Percentiles rank a stretch among this genome's conserved stretches.
phyloP scores from a whole-genome alignment of 495 filamentous ascomycete species.

The Physcia stellaris region DNA sequence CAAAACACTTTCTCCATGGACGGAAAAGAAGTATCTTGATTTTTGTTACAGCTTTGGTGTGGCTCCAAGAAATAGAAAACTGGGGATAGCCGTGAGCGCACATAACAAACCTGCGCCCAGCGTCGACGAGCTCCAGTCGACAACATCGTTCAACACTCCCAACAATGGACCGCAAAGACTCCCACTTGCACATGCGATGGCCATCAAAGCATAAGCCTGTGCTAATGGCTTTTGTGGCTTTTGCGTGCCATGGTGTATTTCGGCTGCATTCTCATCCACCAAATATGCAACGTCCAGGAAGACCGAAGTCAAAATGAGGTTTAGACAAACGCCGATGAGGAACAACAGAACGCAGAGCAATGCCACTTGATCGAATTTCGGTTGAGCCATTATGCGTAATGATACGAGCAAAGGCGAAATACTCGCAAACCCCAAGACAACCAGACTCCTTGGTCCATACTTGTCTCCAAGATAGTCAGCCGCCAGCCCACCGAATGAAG shows the following conservation, averaged over 20 bases:
- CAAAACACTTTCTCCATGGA: too few relatives aligned
- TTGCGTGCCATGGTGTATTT: slow-evolving; percentile 21
- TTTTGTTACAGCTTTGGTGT: too few relatives aligned
- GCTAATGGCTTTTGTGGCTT: slow-evolving; percentile 26
- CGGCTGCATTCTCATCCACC: slow-evolving; percentile 17
- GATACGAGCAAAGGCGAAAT: slow-evolving; percentile 38
- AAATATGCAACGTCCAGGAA: slow-evolving; percentile 46
- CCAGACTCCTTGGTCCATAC: slow-evolving; percentile 43
- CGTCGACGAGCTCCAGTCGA: too few relatives aligned
- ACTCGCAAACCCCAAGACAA: slow-evolving; percentile 40
- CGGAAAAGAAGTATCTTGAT: too few relatives aligned
- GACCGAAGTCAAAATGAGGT: slow-evolving; percentile 39
- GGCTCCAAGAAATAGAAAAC: too few relatives aligned
- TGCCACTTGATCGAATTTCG: slow-evolving; percentile 38
- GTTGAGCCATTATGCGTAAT: slow-evolving; percentile 41
- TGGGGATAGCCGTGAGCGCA: too few relatives aligned
- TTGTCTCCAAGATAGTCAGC: slow-evolving; percentile 38
- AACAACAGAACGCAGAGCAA: slow-evolving; percentile 43
- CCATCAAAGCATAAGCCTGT: slow-evolving; percentile 23
- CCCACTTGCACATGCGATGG: slow-evolving; percentile 24
- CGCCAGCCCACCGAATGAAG: slow-evolving; percentile 39
- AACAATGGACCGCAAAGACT: too few relatives aligned
- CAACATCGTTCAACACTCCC: too few relatives aligned
- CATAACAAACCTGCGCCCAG: too few relatives aligned
- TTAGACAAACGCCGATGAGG: slow-evolving; percentile 36